These are phyloP conservation scores for Cutaneotrichosporon sp. DNA, from an alignment of 1,284 basidiomycete species.

Conservation along the genomic window DNA sequence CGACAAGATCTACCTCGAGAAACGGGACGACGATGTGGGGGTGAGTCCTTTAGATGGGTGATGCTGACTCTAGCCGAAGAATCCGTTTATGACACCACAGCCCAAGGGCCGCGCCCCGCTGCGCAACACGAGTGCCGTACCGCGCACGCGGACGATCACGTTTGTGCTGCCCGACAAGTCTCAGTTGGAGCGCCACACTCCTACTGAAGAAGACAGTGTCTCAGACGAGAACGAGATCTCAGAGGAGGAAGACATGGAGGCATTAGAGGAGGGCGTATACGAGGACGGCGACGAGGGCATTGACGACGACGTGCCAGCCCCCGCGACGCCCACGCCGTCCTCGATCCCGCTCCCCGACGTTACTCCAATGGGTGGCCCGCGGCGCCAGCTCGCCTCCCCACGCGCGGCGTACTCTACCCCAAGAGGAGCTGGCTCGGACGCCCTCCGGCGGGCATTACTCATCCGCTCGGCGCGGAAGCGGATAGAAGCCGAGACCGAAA, in stretches of 20 bases:
- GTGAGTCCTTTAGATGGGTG: not conserved
- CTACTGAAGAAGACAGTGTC: not conserved
- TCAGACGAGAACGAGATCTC: not conserved
- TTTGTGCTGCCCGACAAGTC: slow-evolving; percentile 5
- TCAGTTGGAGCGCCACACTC: not conserved
- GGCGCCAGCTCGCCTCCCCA: not conserved
- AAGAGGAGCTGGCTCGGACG: slow-evolving; percentile 21
- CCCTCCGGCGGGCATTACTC: slow-evolving; percentile 45
- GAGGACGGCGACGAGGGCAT: not conserved
- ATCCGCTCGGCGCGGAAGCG: slow-evolving; percentile 47
- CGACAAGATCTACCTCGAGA: slow-evolving; percentile 46
- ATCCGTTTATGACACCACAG: slow-evolving; percentile 42
- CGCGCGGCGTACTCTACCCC: not conserved
- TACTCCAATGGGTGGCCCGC: not conserved
- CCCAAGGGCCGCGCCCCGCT: slow-evolving; percentile 26
- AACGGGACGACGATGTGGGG: slow-evolving; percentile 24
- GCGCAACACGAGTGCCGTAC: slow-evolving; percentile 36
- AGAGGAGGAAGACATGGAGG: not conserved
- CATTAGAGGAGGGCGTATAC: not conserved
- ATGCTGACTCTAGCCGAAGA: slow-evolving; percentile 21
- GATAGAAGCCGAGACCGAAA: slow-evolving; percentile 36
- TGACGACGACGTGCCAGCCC: slow-evolving; percentile 5
- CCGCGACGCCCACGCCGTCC: not conserved
- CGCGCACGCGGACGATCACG: slow-evolving; percentile 30
- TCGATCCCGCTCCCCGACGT: not conserved